Evolutionary conservation across 225 moss, liverwort and hornwort species (phyloP), one percentile per base, ranked within the genome.

Genomic region (Bryoerythrophyllum caledonicum): DNA sequence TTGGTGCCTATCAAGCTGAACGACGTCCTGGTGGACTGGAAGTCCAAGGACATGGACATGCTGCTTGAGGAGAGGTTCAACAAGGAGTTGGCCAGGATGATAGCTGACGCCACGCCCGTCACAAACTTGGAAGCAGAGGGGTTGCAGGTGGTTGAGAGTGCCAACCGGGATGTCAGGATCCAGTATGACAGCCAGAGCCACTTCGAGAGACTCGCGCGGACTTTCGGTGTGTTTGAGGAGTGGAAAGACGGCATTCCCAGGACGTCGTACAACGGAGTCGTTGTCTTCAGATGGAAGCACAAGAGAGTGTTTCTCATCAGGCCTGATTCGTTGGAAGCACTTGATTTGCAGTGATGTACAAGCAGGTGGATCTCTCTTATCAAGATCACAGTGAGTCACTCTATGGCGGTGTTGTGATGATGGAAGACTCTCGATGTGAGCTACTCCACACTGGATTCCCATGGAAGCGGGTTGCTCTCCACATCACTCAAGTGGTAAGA

Each of bases 211-310:
- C 51, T 88, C 37, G 88, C 88, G 23, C 58, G 28, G 67, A 76
- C 72, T 24, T 88, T 88, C 49, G 85, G 85, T 43, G 85, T 88
- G 48, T 88, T 88, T 79, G 81, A 88, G 76, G 88, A 88, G 64
- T 88, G 88, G 88, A 88, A 88, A 72, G 88, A 88, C 35, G 88
- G 88, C 43, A 81, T 86, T 41, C 88, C 85, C 27, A 81, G 88
- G 79, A 81, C 83, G 30, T 85, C 88, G 40, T 88, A 88, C 54
- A 88, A 86, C 51, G 85, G 88, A 20, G 76, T 88, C 52, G 85
- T 88, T 70, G 79, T 88, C 20, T 88, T 83, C 81, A 88, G 88
- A 83, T 86, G 85, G 85, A 71, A 79, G 58, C 71, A 56, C 60
- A 88, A 60, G 64, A 83, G 81, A 68, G 85, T 88, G 28, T 83